Evolutionary conservation across 108 stramenopile species (phyloP), one percentile per base, ranked within the genome.

Genomic region (Conticribra weissflogii): DNA sequence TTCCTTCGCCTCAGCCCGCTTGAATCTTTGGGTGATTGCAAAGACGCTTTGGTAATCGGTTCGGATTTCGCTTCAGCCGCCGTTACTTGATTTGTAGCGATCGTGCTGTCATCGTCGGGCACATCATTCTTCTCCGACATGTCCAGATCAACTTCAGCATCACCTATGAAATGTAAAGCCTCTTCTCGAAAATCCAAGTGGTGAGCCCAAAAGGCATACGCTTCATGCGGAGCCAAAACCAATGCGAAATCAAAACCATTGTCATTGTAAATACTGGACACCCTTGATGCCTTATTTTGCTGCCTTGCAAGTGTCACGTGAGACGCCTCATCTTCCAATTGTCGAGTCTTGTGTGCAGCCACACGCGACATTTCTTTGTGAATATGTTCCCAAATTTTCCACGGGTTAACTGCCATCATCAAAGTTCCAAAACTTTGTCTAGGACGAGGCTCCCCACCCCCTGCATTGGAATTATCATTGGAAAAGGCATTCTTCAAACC

Each of bases 111-210:
- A 55, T 78, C 77, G 47, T 78, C 71, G 25, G 55, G 53, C 16
- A 59, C 81, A 55, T 62, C 46, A 16, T 33, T 51, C n/a, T 71
- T 69, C 3, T 54, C 53, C 3, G 22, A 9, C 15, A 51, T 16
- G 18, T 51, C 50, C 19, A 51, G 21, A 51, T 51, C 19, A n/a
- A 51, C 17, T 4, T n/a, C 21, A 51, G n/a, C 57, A 3, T 67
- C 72, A 51, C 55, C 61, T 15, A 83, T 83, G n/a, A 75, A 63
- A 55, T 87, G 85, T 19, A 88, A 53, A 14, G 83, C 63, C 68
- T 95, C 93, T 31, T 63, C 81, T 58, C 89, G 85, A 68, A 95
- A 95, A 71, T 95, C 91, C 50, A 95, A 78, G 51, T 89, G 63
- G n/a, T 79, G 73, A 9, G 91, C 86, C 88, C 91, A 92, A 68